A percentile compares a stretch with the other conserved stretches of the same genome.
phyloP scores from a whole-genome alignment of 2,329 filamentous ascomycete species.

The Botrytis elliptica region DNA sequence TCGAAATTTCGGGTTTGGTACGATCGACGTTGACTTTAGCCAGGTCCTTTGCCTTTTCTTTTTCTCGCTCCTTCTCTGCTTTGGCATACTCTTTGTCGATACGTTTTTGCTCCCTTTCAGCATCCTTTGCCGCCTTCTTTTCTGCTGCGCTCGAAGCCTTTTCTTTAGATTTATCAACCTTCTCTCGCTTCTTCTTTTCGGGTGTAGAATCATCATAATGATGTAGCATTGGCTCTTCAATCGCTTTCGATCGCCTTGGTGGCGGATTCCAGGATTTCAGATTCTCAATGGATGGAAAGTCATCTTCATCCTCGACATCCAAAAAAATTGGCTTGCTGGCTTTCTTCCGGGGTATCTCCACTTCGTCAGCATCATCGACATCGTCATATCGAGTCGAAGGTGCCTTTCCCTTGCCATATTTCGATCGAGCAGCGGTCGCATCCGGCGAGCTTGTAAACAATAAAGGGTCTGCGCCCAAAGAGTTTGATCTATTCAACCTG shows the following conservation, averaged over 20 bases:
- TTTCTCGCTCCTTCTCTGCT: constrained; percentile 61
- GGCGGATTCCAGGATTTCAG: neutral
- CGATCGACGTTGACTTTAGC: constrained; percentile 72
- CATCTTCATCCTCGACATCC: constrained; percentile 21
- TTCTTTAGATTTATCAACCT: constrained; percentile 18
- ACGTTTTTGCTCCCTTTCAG: constrained; percentile 43
- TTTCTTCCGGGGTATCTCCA: neutral
- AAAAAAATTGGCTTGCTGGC: neutral
- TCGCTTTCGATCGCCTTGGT: neutral
- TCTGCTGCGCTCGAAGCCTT: constrained; percentile 28
- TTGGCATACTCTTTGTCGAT: constrained; percentile 58
- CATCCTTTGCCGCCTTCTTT: constrained; percentile 28
- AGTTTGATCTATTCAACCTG: constrained; percentile 41
- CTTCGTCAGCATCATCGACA: neutral
- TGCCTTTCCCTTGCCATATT: constrained; percentile 25
- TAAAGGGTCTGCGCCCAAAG: constrained; percentile 30
- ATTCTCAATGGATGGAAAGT: constrained; percentile 14
- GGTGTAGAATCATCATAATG: neutral
- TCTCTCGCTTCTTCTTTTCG: neutral
- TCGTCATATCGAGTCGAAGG: constrained; percentile 14
- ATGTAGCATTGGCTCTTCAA: neutral
- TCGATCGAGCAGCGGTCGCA: constrained; percentile 25
- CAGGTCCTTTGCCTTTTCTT: constrained; percentile 62
- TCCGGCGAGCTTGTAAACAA: constrained; percentile 39
- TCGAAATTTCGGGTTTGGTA: constrained; percentile 70